Base-by-base conservation (phyloP, 1,139 yeast species). In the Pneumocystis murina region DNA sequence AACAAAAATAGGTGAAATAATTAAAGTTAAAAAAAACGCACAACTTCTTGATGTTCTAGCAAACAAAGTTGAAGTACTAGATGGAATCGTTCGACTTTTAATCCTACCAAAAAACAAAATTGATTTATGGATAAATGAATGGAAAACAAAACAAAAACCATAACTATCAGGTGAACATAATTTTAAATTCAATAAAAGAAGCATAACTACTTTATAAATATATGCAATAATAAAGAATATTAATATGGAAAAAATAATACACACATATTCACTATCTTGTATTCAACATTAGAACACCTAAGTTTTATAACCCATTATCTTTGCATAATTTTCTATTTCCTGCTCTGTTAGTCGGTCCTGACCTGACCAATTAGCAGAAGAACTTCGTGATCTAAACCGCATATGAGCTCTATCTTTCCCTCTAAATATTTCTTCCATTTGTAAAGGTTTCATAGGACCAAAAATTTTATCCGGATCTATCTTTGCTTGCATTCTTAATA, bases 1-100 rank as follows among this genome's bases (percentile, higher is more conserved):
- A 73, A 89, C 97, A 0, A 79, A 76, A 59, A 72, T 83, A 2
- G 97, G 96, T 3, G 97, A 97, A 0, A 78, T 92, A 66, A 84
- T 91, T 58, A 89, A 88, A 73, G 83, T 87, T 1, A 96, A 96
- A 57, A 87, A 85, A 72, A 88, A 87, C 69, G 81, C 84, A 35
- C 78, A 87, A 0, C 74, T 91, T 36, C 82, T 82, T 68, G 80
- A 82, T 65, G 86, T 86, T 0, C 77, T 90, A 67, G 80, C 54
- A 16, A 59, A 62, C 41, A 62, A 63, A 58, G 83, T 88, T 6
- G 96, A 96, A 1, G 75, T 91, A 59, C 84, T 91, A 67, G 97
- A 91, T 71, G 81, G 82, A 66, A 80, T 87, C 54, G 79, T 89
- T 65, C 79, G 90, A 68, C 74, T 92, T 41, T 90, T 85, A 70